These are phyloP conservation scores for Magnaporthiopsis poae DNA, from an alignment of 2,329 filamentous ascomycete genomes.

Conservation along the genomic window DNA sequence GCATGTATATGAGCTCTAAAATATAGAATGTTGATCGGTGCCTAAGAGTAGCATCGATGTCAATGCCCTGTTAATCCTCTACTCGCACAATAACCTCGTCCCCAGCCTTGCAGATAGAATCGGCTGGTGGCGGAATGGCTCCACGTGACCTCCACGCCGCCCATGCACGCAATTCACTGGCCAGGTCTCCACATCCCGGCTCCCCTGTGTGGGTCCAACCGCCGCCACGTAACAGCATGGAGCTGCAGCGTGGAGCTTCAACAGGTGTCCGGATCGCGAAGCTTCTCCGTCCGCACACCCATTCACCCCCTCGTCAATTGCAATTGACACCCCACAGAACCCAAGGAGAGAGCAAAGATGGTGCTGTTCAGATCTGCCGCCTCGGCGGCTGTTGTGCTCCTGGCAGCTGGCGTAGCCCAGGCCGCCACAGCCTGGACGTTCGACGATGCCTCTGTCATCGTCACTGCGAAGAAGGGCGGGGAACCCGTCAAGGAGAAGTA, in stretches of 20 bases:
- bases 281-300: slow-evolving; percentile 1
- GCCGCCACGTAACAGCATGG: slow-evolving; percentile 11
- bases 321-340: slow-evolving; percentile 2
- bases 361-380: slow-evolving; percentile 30
- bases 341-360: slow-evolving; percentile 22
- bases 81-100: background rate
- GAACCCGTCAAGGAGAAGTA: slow-evolving; percentile 58
- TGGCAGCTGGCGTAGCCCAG: slow-evolving; percentile 39
- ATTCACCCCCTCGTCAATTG: background rate
- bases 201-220: slow-evolving; percentile 1
- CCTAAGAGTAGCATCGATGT: background rate
- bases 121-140: background rate
- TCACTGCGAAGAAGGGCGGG: slow-evolving; percentile 55
- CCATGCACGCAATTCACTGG: background rate
- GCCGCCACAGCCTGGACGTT: slow-evolving; percentile 61
- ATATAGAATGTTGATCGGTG: background rate
- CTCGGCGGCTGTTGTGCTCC: slow-evolving; percentile 33
- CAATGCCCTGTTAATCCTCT: background rate
- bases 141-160: background rate
- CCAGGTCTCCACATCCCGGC: too few species aligned
- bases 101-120: background rate
- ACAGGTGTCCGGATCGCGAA: slow-evolving; percentile 9
- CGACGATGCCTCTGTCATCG: slow-evolving; percentile 58
- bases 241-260: background rate
- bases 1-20: background rate